These are phyloP conservation scores for Medicago arabica DNA, from an alignment of 306 rosid species.

Conservation along the genomic window DNA sequence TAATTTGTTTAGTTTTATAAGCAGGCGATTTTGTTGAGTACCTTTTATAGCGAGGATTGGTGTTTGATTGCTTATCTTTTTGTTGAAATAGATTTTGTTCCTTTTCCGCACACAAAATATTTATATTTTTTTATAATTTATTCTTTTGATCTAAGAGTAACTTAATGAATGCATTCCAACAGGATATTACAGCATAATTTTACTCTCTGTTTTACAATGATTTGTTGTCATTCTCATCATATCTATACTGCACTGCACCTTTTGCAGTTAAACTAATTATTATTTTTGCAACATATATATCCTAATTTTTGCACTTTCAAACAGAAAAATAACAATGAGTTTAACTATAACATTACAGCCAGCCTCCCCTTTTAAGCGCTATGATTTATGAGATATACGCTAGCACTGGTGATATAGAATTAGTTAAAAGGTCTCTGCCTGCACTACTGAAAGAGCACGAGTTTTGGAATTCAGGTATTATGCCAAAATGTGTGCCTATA, in stretches of 20 bases:
- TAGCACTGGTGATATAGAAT: conserved; percentile 65
- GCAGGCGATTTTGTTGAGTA: not conserved
- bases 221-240: too few relatives aligned
- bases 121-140: not conserved
- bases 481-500: conserved; percentile 27
- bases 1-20: not conserved
- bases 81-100: conserved; percentile 22
- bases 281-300: too few relatives aligned
- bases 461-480: conserved; percentile 91
- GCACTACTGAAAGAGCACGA: conserved; percentile 77
- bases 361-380: conserved; percentile 95
- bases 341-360: conserved; percentile 62
- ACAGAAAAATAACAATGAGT: conserved; percentile 20
- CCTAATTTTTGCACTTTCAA: conserved; percentile 22
- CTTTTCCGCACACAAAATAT: not conserved
- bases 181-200: conserved; percentile 18
- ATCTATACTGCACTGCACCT: not conserved
- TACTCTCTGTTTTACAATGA: conserved; percentile 3
- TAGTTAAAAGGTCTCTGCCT: conserved; percentile 74
- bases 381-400: conserved; percentile 78
- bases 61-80: conserved; percentile 5
- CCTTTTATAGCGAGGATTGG: not conserved
- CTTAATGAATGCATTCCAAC: not conserved
- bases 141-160: conserved; percentile 22
- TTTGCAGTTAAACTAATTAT: conserved; percentile 2